Percentiles rank a stretch among this genome's conserved stretches.
phyloP scores from a whole-genome alignment of 371 early-diverging fungal species.

The Mucor piriformis region DNA sequence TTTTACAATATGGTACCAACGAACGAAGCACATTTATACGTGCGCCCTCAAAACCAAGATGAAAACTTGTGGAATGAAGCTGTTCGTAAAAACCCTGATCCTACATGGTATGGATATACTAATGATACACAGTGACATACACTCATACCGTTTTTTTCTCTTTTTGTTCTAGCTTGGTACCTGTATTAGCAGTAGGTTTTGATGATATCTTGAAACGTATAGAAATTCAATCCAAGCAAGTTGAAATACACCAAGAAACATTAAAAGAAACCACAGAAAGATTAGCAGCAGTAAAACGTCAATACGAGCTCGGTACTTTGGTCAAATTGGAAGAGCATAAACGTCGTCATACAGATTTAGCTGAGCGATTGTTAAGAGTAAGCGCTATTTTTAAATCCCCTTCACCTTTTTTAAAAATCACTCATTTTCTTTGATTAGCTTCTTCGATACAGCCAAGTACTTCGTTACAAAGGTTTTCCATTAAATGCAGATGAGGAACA shows the following conservation, averaged over 20 bases:
- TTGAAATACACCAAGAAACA: slow-evolving; percentile 37
- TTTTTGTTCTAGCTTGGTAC: slow-evolving; percentile 39
- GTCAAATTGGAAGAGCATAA: slow-evolving; percentile 45
- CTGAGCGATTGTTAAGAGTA: slow-evolving; percentile 35
- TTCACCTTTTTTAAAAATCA: too few species aligned
- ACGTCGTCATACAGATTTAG: slow-evolving; percentile 37
- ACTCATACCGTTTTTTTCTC: neutral
- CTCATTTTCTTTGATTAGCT: too few species aligned
- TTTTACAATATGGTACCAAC: slow-evolving; percentile 92
- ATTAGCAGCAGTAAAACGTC: slow-evolving; percentile 32
- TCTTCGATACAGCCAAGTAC: slow-evolving; percentile 31
- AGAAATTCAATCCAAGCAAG: slow-evolving; percentile 69
- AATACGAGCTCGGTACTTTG: slow-evolving; percentile 33
- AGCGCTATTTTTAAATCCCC: neutral
- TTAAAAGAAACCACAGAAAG: slow-evolving; percentile 39
- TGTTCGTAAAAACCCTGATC: slow-evolving; percentile 81
- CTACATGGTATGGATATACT: slow-evolving; percentile 55
- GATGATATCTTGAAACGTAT: slow-evolving; percentile 85
- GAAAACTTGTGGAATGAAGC: slow-evolving; percentile 81
- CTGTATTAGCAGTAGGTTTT: slow-evolving; percentile 89
- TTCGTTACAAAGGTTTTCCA: slow-evolving; percentile 33
- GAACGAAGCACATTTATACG: slow-evolving; percentile 75
- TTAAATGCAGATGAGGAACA: slow-evolving; percentile 23
- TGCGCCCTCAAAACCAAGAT: slow-evolving; percentile 73
- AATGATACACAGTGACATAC: neutral